Evolutionary conservation across 1,284 basidiomycete genomes (phyloP).

Genomic region (Omphalotus olearius): DNA sequence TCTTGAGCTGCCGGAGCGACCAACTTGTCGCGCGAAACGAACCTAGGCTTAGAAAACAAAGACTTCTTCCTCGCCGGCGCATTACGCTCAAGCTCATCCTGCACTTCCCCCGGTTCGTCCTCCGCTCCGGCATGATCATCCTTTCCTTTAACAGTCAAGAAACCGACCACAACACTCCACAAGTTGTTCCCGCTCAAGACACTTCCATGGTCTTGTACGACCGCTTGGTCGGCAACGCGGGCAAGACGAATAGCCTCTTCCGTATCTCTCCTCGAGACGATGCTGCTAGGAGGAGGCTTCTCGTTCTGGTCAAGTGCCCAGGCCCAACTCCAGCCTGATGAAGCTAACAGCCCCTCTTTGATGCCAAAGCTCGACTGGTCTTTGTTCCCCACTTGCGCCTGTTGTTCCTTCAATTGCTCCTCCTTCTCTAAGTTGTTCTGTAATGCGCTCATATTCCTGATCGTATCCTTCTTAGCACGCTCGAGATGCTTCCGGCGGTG

Average conservation of each 20-base stretch:
- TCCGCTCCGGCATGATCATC: neutral
- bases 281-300: slow-evolving; percentile 76
- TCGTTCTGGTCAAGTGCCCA: slow-evolving; percentile 76
- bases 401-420: slow-evolving; percentile 15
- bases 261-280: slow-evolving; percentile 75
- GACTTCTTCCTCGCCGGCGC: neutral
- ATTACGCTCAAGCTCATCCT: neutral
- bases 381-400: slow-evolving; percentile 27
- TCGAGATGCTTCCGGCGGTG: slow-evolving; percentile 55
- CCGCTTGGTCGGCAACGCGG: slow-evolving; percentile 61
- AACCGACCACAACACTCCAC: slow-evolving; percentile 63
- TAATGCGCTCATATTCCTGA: slow-evolving; percentile 43
- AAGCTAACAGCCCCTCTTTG: slow-evolving; percentile 43
- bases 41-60: too few species aligned
- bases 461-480: slow-evolving; percentile 53
- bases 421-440: slow-evolving; percentile 25
- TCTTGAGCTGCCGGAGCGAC: too few species aligned
- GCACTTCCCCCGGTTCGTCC: neutral
- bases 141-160: slow-evolving; percentile 36
- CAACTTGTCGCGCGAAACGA: too few species aligned
- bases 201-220: slow-evolving; percentile 49
- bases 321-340: slow-evolving; percentile 62
- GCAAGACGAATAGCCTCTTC: slow-evolving; percentile 68
- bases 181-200: slow-evolving; percentile 62
- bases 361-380: slow-evolving; percentile 18